Evolutionary conservation across 1,284 basidiomycete genomes (phyloP), one percentile per base, ranked within the genome.

Genomic region (Malassezia yamatoensis): DNA sequence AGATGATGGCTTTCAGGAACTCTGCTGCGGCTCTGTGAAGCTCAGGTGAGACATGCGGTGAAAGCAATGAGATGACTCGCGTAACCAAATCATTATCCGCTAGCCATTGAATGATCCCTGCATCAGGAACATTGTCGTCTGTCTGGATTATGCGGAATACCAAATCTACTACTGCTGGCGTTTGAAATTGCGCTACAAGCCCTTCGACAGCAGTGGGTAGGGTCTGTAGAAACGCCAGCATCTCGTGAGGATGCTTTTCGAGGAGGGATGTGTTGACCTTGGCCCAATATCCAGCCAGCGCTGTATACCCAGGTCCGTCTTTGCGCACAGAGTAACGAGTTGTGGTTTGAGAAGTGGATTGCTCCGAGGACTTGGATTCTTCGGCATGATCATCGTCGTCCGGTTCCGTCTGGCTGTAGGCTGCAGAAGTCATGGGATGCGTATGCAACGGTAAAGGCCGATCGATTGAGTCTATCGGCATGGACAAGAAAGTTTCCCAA

Each of bases 1-100:
- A 87, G 64, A 98, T 90, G 64, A 96, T 90, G 52, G 86, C 86
- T 76, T 94, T 94, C 70, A 98, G 83, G 49, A 96, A 81, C 61
- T 99, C 94, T 1, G 90, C 82, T 33, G 90, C 88, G 46, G 90
- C 85, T 29, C 83, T 81, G 76, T 98, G 93, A 56, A 87, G 83
- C 60, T 90, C 85, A 16, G 83, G 79, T 10, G 84, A 82, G 58
- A 88, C 79, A 10, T 81, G 75, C 0, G 94, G 90, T 0, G 90
- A 87, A 15, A 96, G 82, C 18, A 91, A 80, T 63, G 83, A 83
- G 57, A 96, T 82, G 38, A 96, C 81, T 43, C 83, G 83, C 29
- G 82, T 81, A 75, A 96, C 86, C 49, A 98, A 82, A 58, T 84
- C 82, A 77, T 96, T 82, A 36, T 83, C 82, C 7, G 88, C 87